These are phyloP conservation scores for Vitis labrusca DNA, from an alignment of 164 flowering plant species.

Conservation along the genomic window DNA sequence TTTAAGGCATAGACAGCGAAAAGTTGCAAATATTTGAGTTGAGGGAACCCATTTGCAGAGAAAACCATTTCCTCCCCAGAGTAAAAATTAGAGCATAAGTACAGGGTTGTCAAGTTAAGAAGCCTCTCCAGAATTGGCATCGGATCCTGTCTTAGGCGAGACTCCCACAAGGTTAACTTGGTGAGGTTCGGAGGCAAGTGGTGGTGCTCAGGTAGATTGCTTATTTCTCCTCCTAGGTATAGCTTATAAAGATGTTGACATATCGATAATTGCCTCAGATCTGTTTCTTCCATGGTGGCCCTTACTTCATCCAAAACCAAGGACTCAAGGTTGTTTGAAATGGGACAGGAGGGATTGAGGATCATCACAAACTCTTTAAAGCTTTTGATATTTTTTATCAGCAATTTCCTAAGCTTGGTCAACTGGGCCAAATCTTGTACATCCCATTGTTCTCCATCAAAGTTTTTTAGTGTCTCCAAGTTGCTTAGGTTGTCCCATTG, in stretches of 20 bases:
- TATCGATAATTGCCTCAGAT: no score
- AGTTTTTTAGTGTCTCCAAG: conserved; percentile 17
- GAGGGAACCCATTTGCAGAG: no score
- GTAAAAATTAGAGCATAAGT: no score
- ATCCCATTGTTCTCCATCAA: background rate
- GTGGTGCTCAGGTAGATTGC: conserved; percentile 3
- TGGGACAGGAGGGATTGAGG: background rate
- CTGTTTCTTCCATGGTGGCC: background rate
- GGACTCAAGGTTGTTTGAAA: background rate
- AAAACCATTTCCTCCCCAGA: no score
- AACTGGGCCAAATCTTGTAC: conserved; percentile 5
- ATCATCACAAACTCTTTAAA: background rate
- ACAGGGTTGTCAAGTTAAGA: no score
- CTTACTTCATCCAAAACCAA: conserved; percentile 1
- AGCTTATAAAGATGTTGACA: conserved; percentile 7
- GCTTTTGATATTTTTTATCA: background rate
- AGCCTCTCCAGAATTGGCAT: no score
- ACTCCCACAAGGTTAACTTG: background rate
- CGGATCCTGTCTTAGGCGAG: no score
- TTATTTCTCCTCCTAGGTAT: conserved; percentile 8
- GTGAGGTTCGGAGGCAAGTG: conserved; percentile 19
- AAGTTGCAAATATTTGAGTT: no score
- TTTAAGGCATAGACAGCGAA: no score
- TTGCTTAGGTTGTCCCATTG: conserved; percentile 14
- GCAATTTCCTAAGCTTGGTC: conserved; percentile 9